phyloP scores from a whole-genome alignment of 768 basidiomycete species.

The Panellus pusillus region DNA sequence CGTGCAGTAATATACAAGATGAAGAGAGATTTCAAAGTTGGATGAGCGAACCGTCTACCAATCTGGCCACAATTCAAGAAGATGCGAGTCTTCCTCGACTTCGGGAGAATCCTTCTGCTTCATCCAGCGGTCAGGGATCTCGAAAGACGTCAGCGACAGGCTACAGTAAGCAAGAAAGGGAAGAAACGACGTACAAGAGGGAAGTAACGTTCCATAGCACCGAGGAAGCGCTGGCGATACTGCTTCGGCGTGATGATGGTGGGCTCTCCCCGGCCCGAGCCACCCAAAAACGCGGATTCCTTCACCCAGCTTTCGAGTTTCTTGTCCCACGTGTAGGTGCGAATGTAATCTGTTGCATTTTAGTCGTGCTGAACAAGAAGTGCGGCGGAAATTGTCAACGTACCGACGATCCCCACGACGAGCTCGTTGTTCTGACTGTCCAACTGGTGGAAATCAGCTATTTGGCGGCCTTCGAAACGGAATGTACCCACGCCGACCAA shows the following conservation, averaged over 20 bases:
- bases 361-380: not conserved
- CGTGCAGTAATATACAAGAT: not conserved
- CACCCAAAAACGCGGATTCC: slow-evolving; percentile 88
- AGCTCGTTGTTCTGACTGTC: slow-evolving; percentile 85
- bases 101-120: slow-evolving; percentile 75
- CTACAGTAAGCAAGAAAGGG: not conserved
- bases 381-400: slow-evolving; percentile 30
- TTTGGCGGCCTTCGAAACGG: not conserved
- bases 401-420: slow-evolving; percentile 96
- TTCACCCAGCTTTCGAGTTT: slow-evolving; percentile 98
- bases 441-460: slow-evolving; percentile 44
- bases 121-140: slow-evolving; percentile 93
- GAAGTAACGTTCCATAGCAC: slow-evolving; percentile 89
- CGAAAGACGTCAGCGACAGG: not conserved
- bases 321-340: slow-evolving; percentile 98
- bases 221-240: slow-evolving; percentile 84
- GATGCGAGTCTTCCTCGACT: slow-evolving; percentile 61
- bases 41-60: slow-evolving; percentile 46
- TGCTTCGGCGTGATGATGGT: slow-evolving; percentile 96
- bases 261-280: slow-evolving; percentile 81
- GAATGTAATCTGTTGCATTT: slow-evolving; percentile 72
- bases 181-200: slow-evolving; percentile 57
- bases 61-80: slow-evolving; percentile 64
- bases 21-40: not conserved
- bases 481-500: slow-evolving; percentile 71